Evolutionary conservation across 1,284 basidiomycete genomes (phyloP), one percentile per base, ranked within the genome.

Genomic region (Cronartium quercuum): DNA sequence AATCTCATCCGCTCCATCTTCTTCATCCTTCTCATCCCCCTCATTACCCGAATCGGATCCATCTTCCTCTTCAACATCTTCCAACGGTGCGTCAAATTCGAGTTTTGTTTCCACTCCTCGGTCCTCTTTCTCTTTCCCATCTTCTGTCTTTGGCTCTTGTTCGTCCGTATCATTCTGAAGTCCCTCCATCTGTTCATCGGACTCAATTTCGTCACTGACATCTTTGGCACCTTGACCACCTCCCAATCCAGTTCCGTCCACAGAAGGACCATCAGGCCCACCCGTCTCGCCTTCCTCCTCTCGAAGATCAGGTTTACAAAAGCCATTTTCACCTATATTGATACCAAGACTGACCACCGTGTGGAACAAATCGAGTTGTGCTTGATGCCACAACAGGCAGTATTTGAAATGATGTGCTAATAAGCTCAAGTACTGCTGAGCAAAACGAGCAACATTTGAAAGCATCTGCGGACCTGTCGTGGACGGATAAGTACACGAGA

Each of bases 101-200:
- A 87, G 83, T 55, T 85, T 84, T 83, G 86, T 85, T 57, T 79
- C 77, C 29, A 79, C 79, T 3, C 78, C 79, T 61, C 78, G 77
- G 68, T 80, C 79, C n/a, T 62, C 62, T 21, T 77, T 79, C 78
- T 82, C 78, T 86, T 88, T 77, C 13, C 79, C 79, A 69, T 90
- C 87, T 29, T 87, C 85, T 66, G 90, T 86, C 66, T 44, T 61
- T 21, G 29, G 60, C 41, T 66, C 77, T 13, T 80, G 79, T 21
- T 67, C 71, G 38, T 83, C 81, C 29, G 83, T 82, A 70, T 88
- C 86, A 44, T 88, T 90, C 80, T 90, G 87, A 24, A 98, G 84
- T 1, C 96, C 96, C 81, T 99, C 96, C 40, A 98, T 91, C 80
- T 96, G 93, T 79, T 91, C 91, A 81, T 98, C 94, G 76, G 98